Evolutionary conservation across 2,329 filamentous ascomycete genomes (phyloP), one percentile per base, ranked within the genome.

Genomic region (Chaetomiaceae sp.): DNA sequence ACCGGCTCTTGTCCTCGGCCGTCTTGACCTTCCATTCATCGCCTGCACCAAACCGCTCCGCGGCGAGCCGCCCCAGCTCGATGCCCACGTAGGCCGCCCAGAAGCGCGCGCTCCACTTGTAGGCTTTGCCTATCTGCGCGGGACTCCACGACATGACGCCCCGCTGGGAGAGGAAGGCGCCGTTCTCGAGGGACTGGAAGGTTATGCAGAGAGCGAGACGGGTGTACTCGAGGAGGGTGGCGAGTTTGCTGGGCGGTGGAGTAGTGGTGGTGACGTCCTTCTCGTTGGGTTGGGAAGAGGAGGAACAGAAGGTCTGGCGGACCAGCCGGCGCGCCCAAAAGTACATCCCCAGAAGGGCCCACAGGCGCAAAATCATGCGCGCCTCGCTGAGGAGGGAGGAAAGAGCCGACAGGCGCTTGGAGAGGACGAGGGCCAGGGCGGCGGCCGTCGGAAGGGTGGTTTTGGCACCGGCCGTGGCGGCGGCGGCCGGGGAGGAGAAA

Each of bases 151-250:
- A 76, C 47, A 96, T 66, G 3, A 95, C 80, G 19, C 86, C 85
- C 68, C 91, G 91, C 56, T 77, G 75, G 3, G 84, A 78, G 34
- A 97, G 78, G 73, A 87, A 95, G 15, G 87, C 87, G 36, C 80
- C 78, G 71, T 96, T 96, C 75, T 99, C 94, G 37, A 92, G 77
- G 1, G 81, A 72, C 71, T 96, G 91, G 74, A 88, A 95, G 9
- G 74, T 67, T 9, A 87, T 71, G 68, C 88, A 87, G 11, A 82
- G 77, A 11, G 77, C 59, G 19, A 96, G 81, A 68, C 94, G 88
- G 6, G 80, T 73, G 69, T 83, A 85, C 20, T 82, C 81, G 42
- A 96, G 72, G 31, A 68, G 60, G 8, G 66, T 66, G 57, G 75
- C 76, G 54, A 76, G 29, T 11, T 45, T 44, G 17, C 15, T 50